Evolutionary conservation across 2,329 filamentous ascomycete genomes (phyloP).

Genomic region (Grosmannia serpens): DNA sequence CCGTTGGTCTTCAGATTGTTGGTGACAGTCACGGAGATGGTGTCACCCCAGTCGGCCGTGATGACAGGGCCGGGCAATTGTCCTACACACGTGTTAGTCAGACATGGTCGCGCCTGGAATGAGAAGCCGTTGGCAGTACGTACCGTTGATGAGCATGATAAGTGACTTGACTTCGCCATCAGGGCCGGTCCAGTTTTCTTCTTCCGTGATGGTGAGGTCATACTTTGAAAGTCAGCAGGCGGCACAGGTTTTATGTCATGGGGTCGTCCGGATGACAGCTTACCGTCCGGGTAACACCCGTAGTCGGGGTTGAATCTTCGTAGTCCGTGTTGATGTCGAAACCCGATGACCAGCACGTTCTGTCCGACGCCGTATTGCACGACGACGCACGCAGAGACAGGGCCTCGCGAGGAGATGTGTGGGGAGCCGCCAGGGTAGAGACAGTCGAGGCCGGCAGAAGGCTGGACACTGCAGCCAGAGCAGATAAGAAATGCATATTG

Average conservation of each 20-base stretch:
- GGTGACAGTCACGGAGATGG: slow-evolving; percentile 8
- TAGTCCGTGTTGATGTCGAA: slow-evolving; percentile 14
- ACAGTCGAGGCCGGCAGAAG: not conserved
- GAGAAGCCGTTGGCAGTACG: not conserved
- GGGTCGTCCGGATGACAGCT: not conserved
- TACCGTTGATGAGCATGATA: slow-evolving; percentile 13
- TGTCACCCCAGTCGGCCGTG: slow-evolving; percentile 14
- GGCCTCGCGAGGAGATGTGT: too few relatives aligned
- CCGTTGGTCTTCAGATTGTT: slow-evolving; percentile 13
- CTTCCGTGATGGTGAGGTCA: slow-evolving; percentile 7
- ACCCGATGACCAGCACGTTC: not conserved
- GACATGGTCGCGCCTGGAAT: not conserved
- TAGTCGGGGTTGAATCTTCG: slow-evolving; percentile 6
- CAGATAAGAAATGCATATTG: slow-evolving; percentile 3
- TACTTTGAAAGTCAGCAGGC: slow-evolving; percentile 5
- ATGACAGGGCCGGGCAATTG: slow-evolving; percentile 9
- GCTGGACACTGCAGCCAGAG: slow-evolving; percentile 6
- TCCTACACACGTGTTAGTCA: not conserved
- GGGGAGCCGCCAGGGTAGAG: slow-evolving; percentile 2
- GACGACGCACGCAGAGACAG: not conserved
- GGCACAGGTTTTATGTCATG: not conserved
- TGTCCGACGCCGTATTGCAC: not conserved
- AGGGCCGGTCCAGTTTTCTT: slow-evolving; percentile 10
- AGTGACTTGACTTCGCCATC: slow-evolving; percentile 10
- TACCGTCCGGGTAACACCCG: slow-evolving; percentile 7